Evolutionary conservation across 2,329 filamentous ascomycete species (phyloP).

Genomic region (Rachicladosporium sp.): DNA sequence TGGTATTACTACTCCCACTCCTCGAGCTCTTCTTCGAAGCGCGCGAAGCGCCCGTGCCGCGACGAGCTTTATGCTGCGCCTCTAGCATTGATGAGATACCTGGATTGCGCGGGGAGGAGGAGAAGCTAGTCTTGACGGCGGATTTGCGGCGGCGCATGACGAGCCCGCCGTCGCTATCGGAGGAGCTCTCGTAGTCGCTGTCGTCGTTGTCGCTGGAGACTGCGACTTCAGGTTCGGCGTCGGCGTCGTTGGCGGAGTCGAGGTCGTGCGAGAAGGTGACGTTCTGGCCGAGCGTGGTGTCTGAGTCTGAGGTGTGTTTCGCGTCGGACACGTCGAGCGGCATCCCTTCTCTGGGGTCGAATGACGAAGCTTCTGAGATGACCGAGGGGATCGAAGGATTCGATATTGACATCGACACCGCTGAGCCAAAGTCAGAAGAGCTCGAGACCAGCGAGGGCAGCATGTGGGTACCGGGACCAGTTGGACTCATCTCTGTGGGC

Average conservation of each 20-base stretch:
- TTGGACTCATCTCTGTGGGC: slow-evolving; percentile 29
- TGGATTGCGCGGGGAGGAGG: slow-evolving; percentile 1
- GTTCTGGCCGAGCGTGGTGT: slow-evolving; percentile 26
- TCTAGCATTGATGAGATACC: slow-evolving; percentile 6
- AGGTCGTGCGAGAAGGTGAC: slow-evolving; percentile 14
- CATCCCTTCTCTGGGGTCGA: slow-evolving; percentile 20
- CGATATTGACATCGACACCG: slow-evolving; percentile 37
- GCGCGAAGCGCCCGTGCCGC: slow-evolving; percentile 19
- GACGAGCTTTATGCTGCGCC: slow-evolving; percentile 13
- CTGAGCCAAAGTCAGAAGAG: slow-evolving; percentile 36
- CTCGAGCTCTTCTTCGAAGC: slow-evolving; percentile 29
- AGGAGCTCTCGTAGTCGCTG: slow-evolving; percentile 27
- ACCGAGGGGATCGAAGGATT: slow-evolving; percentile 41
- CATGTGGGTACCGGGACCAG: slow-evolving; percentile 16
- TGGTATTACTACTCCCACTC: slow-evolving; percentile 38
- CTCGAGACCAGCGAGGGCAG: slow-evolving; percentile 27
- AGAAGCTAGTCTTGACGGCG: slow-evolving; percentile 9
- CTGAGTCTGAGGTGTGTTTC: slow-evolving; percentile 23
- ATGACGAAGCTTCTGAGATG: slow-evolving; percentile 35
- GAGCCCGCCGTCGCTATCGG: slow-evolving; percentile 27
- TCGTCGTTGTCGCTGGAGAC: slow-evolving; percentile 30
- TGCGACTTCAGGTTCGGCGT: slow-evolving; percentile 19
- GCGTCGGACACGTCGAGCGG: slow-evolving; percentile 18
- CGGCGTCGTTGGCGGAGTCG: background rate
- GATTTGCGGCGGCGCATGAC: slow-evolving; percentile 25